Percentiles rank a stretch among this genome's conserved stretches.
Conservation (phyloP, 805 yeast genomes). For the Candida namnaoensis region DNA sequence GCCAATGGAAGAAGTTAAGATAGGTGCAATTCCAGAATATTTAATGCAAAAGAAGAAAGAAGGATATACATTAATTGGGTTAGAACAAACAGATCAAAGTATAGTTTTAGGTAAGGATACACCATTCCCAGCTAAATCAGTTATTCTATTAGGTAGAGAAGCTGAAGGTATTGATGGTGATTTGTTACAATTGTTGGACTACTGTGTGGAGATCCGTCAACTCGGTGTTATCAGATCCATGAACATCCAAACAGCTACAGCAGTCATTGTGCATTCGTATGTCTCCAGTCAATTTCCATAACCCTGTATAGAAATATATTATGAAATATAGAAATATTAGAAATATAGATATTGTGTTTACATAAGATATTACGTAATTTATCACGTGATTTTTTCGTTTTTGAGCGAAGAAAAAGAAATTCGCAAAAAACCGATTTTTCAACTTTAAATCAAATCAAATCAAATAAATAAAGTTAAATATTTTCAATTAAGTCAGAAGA, state of each 20-base stretch:
- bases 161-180: slow-evolving; percentile 90
- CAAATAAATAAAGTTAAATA: too few species aligned
- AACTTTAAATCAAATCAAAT: too few species aligned
- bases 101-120: slow-evolving; percentile 54
- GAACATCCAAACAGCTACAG: slow-evolving; percentile 97
- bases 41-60: slow-evolving; percentile 55
- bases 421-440: too few species aligned
- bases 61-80: slow-evolving; percentile 82
- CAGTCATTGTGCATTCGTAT: slow-evolving; percentile 88
- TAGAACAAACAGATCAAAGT: slow-evolving; percentile 92
- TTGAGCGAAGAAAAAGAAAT: too few species aligned
- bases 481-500: too few species aligned
- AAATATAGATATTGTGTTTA: too few species aligned
- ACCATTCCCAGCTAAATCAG: slow-evolving; percentile 70
- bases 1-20: slow-evolving; percentile 79
- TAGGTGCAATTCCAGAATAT: slow-evolving; percentile 42
- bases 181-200: slow-evolving; percentile 69
- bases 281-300: background rate
- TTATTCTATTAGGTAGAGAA: slow-evolving; percentile 78
- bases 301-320: too few species aligned
- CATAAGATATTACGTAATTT: too few species aligned
- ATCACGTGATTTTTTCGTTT: too few species aligned
- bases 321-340: too few species aligned
- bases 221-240: slow-evolving; percentile 88
- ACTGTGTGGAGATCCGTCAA: slow-evolving; percentile 87